Conservation (phyloP, 2,329 filamentous ascomycete species). For the Exserohilum rostratum region DNA sequence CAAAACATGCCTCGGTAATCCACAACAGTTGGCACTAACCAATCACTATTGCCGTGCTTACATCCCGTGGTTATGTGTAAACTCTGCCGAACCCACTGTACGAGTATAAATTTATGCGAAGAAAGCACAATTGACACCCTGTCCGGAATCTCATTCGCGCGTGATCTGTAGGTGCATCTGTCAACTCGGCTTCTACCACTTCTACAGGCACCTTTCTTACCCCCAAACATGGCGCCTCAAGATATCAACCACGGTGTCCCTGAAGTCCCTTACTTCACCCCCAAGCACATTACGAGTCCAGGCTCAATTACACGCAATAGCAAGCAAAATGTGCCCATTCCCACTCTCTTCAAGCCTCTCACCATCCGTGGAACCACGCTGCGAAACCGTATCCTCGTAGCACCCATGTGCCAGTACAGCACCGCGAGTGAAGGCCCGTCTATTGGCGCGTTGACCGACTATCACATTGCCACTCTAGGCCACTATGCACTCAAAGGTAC, state of each 20-base stretch:
- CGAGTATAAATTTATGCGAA: too few relatives aligned
- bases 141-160: too few relatives aligned
- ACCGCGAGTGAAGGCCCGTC: constrained; percentile 42
- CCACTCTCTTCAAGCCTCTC: constrained; percentile 46
- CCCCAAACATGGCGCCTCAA: constrained; percentile 29
- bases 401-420: constrained; percentile 49
- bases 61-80: background rate
- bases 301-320: constrained; percentile 38
- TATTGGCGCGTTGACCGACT: constrained; percentile 47
- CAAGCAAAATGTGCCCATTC: constrained; percentile 17
- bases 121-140: too few relatives aligned
- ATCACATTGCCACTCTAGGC: constrained; percentile 47
- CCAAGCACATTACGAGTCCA: constrained; percentile 50
- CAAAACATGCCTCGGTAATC: constrained; percentile 23
- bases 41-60: constrained; percentile 16
- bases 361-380: constrained; percentile 45
- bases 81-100: background rate
- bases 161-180: too few relatives aligned
- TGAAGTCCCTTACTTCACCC: constrained; percentile 54
- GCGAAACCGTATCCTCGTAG: constrained; percentile 47
- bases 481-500: constrained; percentile 50
- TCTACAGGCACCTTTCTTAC: background rate
- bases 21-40: constrained; percentile 15
- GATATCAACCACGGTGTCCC: constrained; percentile 37
- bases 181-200: too few relatives aligned